Percentiles rank a stretch among this genome's conserved stretches.
phyloP scores from a whole-genome alignment of 768 basidiomycete species.

The Phylloporus scabripes region DNA sequence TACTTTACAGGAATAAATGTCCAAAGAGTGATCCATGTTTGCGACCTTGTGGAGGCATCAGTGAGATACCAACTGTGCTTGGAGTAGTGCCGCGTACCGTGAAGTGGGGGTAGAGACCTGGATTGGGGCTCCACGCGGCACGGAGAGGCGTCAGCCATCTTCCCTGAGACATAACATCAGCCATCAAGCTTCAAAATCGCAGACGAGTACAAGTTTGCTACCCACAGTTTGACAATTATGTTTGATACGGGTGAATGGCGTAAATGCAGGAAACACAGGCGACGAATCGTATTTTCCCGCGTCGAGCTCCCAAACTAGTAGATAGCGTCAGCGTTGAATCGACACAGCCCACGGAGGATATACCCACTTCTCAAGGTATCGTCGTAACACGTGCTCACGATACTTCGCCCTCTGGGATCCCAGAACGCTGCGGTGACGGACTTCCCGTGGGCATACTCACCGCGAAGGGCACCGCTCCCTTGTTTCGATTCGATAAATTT shows the following conservation, averaged over 20 bases:
- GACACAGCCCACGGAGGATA: neutral
- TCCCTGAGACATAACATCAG: slow-evolving; percentile 42
- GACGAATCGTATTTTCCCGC: slow-evolving; percentile 44
- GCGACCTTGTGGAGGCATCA: slow-evolving; percentile 45
- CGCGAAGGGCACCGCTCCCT: slow-evolving; percentile 54
- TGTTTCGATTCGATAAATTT: slow-evolving; percentile 45
- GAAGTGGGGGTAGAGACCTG: slow-evolving; percentile 78
- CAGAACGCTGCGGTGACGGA: slow-evolving; percentile 82
- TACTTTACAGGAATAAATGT: slow-evolving; percentile 72
- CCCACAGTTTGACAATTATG: slow-evolving; percentile 82
- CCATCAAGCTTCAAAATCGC: neutral
- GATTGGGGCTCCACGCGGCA: slow-evolving; percentile 75
- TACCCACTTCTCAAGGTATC: slow-evolving; percentile 64
- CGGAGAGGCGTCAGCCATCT: slow-evolving; percentile 76
- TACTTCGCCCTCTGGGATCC: slow-evolving; percentile 73
- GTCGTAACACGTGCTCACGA: slow-evolving; percentile 84
- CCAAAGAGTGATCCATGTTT: slow-evolving; percentile 72
- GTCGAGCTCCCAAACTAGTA: slow-evolving; percentile 71
- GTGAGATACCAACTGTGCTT: neutral
- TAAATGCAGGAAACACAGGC: slow-evolving; percentile 51
- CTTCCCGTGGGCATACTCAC: slow-evolving; percentile 64
- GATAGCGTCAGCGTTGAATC: slow-evolving; percentile 7
- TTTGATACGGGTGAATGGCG: slow-evolving; percentile 54
- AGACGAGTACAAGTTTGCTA: neutral
- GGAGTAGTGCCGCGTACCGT: slow-evolving; percentile 44